Evolutionary conservation across 2,329 filamentous ascomycete species (phyloP).

Genomic region (Aspergillus sclerotialis): DNA sequence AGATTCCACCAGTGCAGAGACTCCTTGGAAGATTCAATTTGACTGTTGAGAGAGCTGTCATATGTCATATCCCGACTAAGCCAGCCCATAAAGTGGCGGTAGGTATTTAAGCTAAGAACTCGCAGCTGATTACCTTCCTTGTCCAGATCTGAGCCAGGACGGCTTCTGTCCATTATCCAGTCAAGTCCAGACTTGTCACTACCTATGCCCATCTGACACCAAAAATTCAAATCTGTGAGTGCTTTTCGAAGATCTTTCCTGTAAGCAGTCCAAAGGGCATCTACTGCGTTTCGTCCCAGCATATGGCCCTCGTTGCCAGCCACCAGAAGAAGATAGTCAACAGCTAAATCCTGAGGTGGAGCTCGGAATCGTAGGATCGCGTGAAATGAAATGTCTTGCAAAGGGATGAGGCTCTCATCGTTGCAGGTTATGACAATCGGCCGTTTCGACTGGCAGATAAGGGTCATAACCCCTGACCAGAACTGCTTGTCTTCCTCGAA

Average conservation of each 20-base stretch:
- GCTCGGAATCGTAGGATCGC: slow-evolving; percentile 71
- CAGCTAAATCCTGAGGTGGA: slow-evolving; percentile 60
- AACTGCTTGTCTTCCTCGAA: slow-evolving; percentile 97
- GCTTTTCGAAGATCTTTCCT: slow-evolving; percentile 69
- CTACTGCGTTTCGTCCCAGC: slow-evolving; percentile 59
- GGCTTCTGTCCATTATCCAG: slow-evolving; percentile 80
- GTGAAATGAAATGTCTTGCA: slow-evolving; percentile 68
- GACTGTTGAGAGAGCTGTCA: slow-evolving; percentile 37
- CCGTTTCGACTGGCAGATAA: slow-evolving; percentile 78
- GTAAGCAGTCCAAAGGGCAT: slow-evolving; percentile 63
- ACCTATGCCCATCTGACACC: slow-evolving; percentile 94
- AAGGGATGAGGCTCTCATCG: slow-evolving; percentile 73
- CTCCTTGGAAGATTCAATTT: slow-evolving; percentile 60
- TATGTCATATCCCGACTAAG: slow-evolving; percentile 55
- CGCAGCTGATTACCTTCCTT: slow-evolving; percentile 61
- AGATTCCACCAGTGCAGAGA: slow-evolving; percentile 62
- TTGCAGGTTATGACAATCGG: slow-evolving; percentile 96
- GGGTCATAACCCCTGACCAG: slow-evolving; percentile 71
- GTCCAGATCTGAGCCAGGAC: slow-evolving; percentile 63
- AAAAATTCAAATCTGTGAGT: slow-evolving; percentile 81
- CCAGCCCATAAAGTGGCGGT: slow-evolving; percentile 69
- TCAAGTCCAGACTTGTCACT: slow-evolving; percentile 81
- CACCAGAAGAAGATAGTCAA: slow-evolving; percentile 73
- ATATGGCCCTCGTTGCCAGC: slow-evolving; percentile 87
- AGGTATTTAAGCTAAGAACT: slow-evolving; percentile 76